Evolutionary conservation across 2,329 filamentous ascomycete species (phyloP), one percentile per base, ranked within the genome.

Genomic region (Microcyclosporella mali): DNA sequence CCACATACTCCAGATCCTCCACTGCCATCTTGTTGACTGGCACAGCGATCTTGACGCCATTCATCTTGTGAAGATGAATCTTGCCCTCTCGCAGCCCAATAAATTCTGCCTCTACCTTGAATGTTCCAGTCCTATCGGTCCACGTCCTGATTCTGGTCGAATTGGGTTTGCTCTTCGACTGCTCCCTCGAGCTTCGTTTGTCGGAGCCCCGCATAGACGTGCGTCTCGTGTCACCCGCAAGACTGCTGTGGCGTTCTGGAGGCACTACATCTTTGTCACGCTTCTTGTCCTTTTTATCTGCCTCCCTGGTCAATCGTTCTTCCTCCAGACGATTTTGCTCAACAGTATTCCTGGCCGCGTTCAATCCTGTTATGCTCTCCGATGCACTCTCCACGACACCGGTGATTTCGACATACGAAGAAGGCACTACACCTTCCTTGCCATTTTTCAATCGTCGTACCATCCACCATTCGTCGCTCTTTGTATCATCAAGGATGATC

Each of bases 391-490:
- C 67, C 17, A 82, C 65, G 10, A 77, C 77, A 42, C 87, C 88
- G 16, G 81, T 89, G 40, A 95, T 72, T 64, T 98, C 90, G 56
- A 98, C 83, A 60, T 97, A 98, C 66, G 88, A 95, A 71, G 88
- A 92, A 11, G 92, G 92, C 7, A 98, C 89, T 18, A 98, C 92
- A 30, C 92, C 92, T 68, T 95, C 88, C 61, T 88, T 92, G 55
- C 88, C 88, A 62, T 88, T 97, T 70, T 88, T 94, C 50, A 95
- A 61, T 28, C 89, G 80, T 46, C 85, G 80, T 28, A 98, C 88
- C 72, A 92, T 88, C 90, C 92, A 97, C 92, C 92, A 98, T 62
- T 98, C 92, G 46, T 95, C 88, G 50, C 89, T 95, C 67, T 89
- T 92, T 27, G 74, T 79, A 59, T 95, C 88, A 61, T 98, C 90